These are phyloP conservation scores for Colletotrichum sp. DNA, from an alignment of 2,329 filamentous ascomycete species.

Conservation along the genomic window DNA sequence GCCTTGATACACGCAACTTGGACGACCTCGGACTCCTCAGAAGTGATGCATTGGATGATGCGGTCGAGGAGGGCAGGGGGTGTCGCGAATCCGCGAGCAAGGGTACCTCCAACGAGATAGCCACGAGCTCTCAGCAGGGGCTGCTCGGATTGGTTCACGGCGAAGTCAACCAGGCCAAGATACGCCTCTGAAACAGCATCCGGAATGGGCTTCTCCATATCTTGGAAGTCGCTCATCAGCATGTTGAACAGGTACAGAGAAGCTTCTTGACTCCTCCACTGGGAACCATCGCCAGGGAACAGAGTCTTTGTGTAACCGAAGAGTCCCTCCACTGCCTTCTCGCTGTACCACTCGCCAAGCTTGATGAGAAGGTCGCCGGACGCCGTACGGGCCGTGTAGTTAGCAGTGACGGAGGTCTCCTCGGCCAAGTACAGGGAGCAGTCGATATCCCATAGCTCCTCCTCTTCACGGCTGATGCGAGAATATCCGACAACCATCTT, in stretches of 20 bases:
- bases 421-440: slow-evolving; percentile 95
- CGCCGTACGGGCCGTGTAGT: slow-evolving; percentile 93
- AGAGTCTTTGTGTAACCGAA: slow-evolving; percentile 77
- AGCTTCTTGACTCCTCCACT: slow-evolving; percentile 75
- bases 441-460: slow-evolving; percentile 95
- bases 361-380: slow-evolving; percentile 93
- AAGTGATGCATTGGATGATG: slow-evolving; percentile 76
- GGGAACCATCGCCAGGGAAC: slow-evolving; percentile 61
- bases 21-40: slow-evolving; percentile 84
- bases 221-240: slow-evolving; percentile 81
- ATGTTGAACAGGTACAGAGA: slow-evolving; percentile 86
- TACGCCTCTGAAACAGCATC: slow-evolving; percentile 74
- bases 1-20: slow-evolving; percentile 91
- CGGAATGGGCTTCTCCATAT: slow-evolving; percentile 75
- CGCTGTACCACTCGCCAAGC: slow-evolving; percentile 85
- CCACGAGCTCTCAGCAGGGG: slow-evolving; percentile 85
- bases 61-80: slow-evolving; percentile 72
- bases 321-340: slow-evolving; percentile 78
- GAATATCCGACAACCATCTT: slow-evolving; percentile 84
- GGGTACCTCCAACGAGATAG: slow-evolving; percentile 81
- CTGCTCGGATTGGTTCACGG: slow-evolving; percentile 72
- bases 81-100: slow-evolving; percentile 72
- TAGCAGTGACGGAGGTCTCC: slow-evolving; percentile 91
- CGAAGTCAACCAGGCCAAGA: slow-evolving; percentile 79
- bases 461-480: slow-evolving; percentile 90